Conservation (phyloP, 2,329 filamentous ascomycete genomes). For the Epichloe gansuensis region DNA sequence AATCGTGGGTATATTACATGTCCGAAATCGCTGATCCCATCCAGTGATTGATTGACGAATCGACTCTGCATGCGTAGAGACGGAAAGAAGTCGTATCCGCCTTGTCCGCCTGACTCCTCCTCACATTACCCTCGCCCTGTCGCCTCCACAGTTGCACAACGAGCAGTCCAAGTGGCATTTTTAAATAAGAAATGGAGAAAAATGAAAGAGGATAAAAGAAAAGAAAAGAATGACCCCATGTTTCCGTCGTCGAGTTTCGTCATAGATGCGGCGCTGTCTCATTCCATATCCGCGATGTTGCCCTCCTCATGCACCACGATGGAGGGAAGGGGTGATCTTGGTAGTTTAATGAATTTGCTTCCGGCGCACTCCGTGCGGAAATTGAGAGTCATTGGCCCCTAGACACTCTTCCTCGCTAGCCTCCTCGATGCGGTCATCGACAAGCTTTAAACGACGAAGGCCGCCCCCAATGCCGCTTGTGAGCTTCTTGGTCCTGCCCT, state of each 20-base stretch:
- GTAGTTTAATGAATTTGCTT: background rate
- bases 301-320: background rate
- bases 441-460: slow-evolving; percentile 6
- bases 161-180: too few relatives aligned
- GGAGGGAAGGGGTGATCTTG: background rate
- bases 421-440: slow-evolving; percentile 6
- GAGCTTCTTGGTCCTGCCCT: slow-evolving; percentile 5
- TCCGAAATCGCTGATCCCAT: background rate
- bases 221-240: background rate
- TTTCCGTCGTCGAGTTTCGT: background rate
- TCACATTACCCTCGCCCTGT: background rate
- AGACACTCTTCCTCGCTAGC: slow-evolving; percentile 4
- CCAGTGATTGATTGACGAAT: background rate
- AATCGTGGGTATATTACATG: background rate
- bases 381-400: background rate
- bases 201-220: background rate
- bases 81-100: background rate
- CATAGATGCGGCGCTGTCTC: background rate
- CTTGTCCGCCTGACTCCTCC: background rate
- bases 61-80: too few relatives aligned
- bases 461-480: slow-evolving; percentile 4
- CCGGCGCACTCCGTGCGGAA: background rate
- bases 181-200: background rate
- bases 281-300: background rate
- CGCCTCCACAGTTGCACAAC: background rate